Evolutionary conservation across 2,329 filamentous ascomycete genomes (phyloP), one percentile per base, ranked within the genome.

Genomic region (Clathrospora elynae): DNA sequence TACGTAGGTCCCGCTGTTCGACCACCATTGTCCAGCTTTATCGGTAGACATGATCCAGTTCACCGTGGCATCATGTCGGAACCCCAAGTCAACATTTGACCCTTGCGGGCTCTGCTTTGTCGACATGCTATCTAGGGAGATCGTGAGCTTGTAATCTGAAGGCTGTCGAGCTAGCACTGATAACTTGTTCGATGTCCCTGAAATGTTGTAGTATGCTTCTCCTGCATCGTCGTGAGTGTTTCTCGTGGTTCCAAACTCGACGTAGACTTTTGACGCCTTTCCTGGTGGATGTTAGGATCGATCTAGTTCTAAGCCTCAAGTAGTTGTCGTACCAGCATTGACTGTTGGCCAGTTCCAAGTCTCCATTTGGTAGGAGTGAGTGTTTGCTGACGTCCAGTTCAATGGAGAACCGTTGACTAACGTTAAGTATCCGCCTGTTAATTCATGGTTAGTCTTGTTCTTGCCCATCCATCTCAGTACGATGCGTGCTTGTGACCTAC

Each of bases 391-490:
- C 9, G 46, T 60, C 68, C 66, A 73, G 34, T 67, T 62, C 26
- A 69, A 67, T 2, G 71, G 68, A n/a, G 67, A 71, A 13, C 69
- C 71, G 55, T 74, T 73, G 33, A 73, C 55, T 16, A 73, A 40
- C 9, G 68, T 68, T 30, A 73, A 53, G 19, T 54, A 64, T 41
- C 71, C 69, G 30, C 65, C 67, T 64, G 31, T 32, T 13, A 4
- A 28, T n/a, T 19, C 2, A 20, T 14, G 4, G 24, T 35, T 12
- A 43, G 39, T 23, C 28, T 25, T n/a, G 10, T 26, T 4, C 13
- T 5, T 5, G 8, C 19, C 18, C 25, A n/a, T 16, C 6, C 6
- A 2, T 12, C 3, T 18, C 10, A n/a, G n/a, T 3, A 18, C 10
- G 17, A 18, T 5, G 22, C 5, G n/a, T 12, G 12, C 4, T 20